A percentile compares a stretch with the other conserved stretches of the same genome.
These are phyloP conservation scores for Metrosideros polymorpha DNA, from an alignment of 441 rosid genomes.

Conservation along the genomic window DNA sequence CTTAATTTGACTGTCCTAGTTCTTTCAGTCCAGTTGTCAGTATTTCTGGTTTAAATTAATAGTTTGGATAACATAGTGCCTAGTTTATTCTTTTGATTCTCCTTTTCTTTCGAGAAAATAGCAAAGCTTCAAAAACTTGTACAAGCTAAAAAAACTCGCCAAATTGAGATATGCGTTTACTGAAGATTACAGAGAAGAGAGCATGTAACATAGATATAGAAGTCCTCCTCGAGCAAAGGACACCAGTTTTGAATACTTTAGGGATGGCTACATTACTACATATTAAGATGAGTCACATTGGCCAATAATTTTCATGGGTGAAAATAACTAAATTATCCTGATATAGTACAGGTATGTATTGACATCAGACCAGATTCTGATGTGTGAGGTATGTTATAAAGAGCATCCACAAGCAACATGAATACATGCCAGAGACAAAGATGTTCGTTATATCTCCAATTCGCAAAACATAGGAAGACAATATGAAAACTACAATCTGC, in stretches of 20 bases:
- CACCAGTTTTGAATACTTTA: not conserved
- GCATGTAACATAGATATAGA: not conserved
- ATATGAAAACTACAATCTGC: not conserved
- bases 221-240: not conserved
- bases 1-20: not conserved
- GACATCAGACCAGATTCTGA: not conserved
- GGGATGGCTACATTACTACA: not conserved
- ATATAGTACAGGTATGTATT: not conserved
- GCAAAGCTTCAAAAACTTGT: not conserved
- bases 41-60: not conserved
- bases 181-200: not conserved
- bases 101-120: not conserved
- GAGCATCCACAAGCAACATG: not conserved
- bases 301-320: not conserved
- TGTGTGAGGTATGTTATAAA: not conserved
- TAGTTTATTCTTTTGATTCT: not conserved
- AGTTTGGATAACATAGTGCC: not conserved
- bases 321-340: not conserved
- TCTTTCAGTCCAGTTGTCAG: not conserved
- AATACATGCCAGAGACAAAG: not conserved
- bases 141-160: not conserved
- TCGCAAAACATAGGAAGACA: not conserved
- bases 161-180: not conserved
- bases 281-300: not conserved
- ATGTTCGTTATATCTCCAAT: not conserved